Percentiles rank a stretch among this genome's conserved stretches.
Evolutionary conservation across 345 rosid species (phyloP).

Genomic region (Camelina laxa): DNA sequence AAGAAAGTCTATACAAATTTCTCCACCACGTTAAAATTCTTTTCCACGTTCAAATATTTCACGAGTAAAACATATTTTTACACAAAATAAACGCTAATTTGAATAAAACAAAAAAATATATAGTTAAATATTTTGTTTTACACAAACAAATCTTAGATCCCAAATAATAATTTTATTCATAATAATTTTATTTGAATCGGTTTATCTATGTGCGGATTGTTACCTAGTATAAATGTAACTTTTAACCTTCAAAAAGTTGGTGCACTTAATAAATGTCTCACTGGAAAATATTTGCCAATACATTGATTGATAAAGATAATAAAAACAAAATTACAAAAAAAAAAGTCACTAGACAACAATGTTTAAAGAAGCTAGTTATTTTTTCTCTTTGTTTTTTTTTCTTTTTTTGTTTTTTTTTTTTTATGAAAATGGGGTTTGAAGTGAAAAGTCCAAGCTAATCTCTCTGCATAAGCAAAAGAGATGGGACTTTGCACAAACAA

Average conservation of each 20-base stretch:
- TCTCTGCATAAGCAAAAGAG: constrained; percentile 17
- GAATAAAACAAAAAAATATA: too few species aligned
- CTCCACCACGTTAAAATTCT: too few species aligned
- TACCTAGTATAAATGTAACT: too few species aligned
- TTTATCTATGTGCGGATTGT: too few species aligned
- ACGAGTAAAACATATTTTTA: too few species aligned
- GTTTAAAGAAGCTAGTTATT: background rate
- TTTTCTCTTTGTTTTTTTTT: background rate
- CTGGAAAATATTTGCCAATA: constrained; percentile 3
- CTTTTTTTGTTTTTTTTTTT: background rate
- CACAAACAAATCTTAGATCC: too few species aligned
- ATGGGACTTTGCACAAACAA: background rate
- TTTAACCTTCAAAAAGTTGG: background rate
- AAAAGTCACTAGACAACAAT: background rate
- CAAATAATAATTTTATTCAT: too few species aligned
- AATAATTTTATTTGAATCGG: too few species aligned
- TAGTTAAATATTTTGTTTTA: too few species aligned
- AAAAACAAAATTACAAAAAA: background rate
- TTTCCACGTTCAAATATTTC: too few species aligned
- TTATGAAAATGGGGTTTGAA: constrained; percentile 1
- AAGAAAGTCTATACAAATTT: too few species aligned
- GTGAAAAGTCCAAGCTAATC: constrained; percentile 8
- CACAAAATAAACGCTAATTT: too few species aligned
- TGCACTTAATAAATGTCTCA: background rate
- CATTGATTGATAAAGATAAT: background rate